Evolutionary conservation across 2,329 filamentous ascomycete species (phyloP).

Genomic region (Apiospora malaysiana): DNA sequence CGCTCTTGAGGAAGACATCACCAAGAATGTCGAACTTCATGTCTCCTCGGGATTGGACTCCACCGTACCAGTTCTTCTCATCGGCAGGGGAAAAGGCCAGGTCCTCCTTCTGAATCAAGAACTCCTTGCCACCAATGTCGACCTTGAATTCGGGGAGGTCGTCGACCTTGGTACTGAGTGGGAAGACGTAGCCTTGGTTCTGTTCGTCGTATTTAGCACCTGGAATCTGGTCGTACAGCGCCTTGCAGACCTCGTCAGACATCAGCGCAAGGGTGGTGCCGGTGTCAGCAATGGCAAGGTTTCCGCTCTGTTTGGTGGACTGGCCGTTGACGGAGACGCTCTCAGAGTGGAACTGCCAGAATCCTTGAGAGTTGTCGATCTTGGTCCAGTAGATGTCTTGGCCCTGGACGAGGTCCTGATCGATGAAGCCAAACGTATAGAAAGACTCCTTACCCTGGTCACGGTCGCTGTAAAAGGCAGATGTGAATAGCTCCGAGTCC

Average conservation of each 20-base stretch:
- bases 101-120: slow-evolving; percentile 67
- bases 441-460: slow-evolving; percentile 61
- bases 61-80: slow-evolving; percentile 58
- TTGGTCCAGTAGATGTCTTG: slow-evolving; percentile 64
- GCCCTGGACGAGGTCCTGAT: slow-evolving; percentile 63
- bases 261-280: slow-evolving; percentile 73
- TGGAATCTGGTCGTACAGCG: slow-evolving; percentile 68
- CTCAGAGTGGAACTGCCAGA: slow-evolving; percentile 70
- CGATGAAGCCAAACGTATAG: slow-evolving; percentile 78
- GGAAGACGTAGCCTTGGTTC: slow-evolving; percentile 70
- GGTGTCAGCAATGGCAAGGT: slow-evolving; percentile 74
- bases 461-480: slow-evolving; percentile 63
- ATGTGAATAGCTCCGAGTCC: slow-evolving; percentile 65
- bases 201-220: slow-evolving; percentile 61
- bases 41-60: slow-evolving; percentile 67
- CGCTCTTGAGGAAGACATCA: slow-evolving; percentile 66
- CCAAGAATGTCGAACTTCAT: slow-evolving; percentile 68
- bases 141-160: slow-evolving; percentile 66
- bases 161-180: slow-evolving; percentile 54
- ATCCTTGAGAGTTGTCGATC: slow-evolving; percentile 68
- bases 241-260: slow-evolving; percentile 63
- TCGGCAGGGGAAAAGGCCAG: slow-evolving; percentile 63
- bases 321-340: slow-evolving; percentile 64
- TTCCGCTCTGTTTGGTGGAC: slow-evolving; percentile 54
- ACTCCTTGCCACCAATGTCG: slow-evolving; percentile 65